Evolutionary conservation across 176 grass and related monocot genomes (phyloP).

Genomic region (Juncus effusus): DNA sequence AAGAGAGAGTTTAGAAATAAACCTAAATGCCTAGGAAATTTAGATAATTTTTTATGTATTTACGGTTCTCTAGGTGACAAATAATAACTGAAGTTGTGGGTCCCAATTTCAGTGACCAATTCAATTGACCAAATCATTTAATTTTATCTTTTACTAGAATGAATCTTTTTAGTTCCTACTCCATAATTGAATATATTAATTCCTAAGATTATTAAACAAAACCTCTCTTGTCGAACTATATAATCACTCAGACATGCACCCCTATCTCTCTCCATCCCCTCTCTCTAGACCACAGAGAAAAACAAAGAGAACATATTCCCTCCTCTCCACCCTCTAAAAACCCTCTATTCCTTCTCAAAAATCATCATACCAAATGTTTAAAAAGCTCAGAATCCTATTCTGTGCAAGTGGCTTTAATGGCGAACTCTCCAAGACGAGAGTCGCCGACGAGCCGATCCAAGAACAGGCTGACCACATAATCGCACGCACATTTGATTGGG

Average conservation of each 20-base stretch:
- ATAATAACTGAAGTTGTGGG: no score
- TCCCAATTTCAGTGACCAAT: no score
- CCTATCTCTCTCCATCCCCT: conserved; percentile 13
- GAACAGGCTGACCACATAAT: neutral
- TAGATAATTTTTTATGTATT: no score
- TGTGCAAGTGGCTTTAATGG: conserved; percentile 30
- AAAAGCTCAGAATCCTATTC: conserved; percentile 42
- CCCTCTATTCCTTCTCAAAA: neutral
- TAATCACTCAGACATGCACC: conserved; percentile 2
- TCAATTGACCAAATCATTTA: neutral
- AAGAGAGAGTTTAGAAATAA: no score
- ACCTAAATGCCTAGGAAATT: no score
- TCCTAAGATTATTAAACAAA: neutral
- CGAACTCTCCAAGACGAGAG: conserved; percentile 39
- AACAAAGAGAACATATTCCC: conserved; percentile 30
- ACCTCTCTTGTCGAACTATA: conserved; percentile 1
- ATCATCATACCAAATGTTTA: conserved; percentile 35
- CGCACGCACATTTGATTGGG: conserved; percentile 47
- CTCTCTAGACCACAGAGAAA: conserved; percentile 21
- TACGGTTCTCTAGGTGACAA: no score
- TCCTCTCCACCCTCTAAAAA: conserved; percentile 24
- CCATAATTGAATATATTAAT: neutral
- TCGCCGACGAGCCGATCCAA: conserved; percentile 43
- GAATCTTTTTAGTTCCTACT: neutral
- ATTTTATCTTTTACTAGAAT: neutral